Conservation (phyloP, 1,284 basidiomycete genomes). For the Ustilago vetiveriae region DNA sequence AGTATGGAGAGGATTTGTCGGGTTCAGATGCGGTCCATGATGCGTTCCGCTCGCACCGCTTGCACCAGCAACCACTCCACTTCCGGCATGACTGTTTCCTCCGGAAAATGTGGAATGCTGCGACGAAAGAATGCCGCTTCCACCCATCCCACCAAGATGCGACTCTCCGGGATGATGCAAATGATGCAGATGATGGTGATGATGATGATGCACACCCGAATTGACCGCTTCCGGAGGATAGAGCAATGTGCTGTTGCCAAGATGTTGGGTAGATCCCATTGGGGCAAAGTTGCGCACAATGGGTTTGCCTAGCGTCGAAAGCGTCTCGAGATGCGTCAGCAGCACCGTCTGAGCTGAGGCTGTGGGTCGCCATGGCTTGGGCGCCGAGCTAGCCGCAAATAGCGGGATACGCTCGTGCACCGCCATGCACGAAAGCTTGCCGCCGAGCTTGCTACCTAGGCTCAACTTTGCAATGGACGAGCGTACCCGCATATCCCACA, state of each 20-base stretch:
- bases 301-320: slow-evolving; percentile 31
- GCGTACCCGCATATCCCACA: slow-evolving; percentile 88
- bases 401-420: slow-evolving; percentile 86
- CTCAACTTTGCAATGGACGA: slow-evolving; percentile 77
- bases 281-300: slow-evolving; percentile 42
- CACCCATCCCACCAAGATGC: slow-evolving; percentile 1
- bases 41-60: background rate
- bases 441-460: slow-evolving; percentile 68
- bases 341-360: slow-evolving; percentile 41
- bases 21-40: slow-evolving; percentile 22
- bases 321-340: slow-evolving; percentile 48
- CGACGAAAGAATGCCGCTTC: slow-evolving; percentile 4
- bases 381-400: slow-evolving; percentile 73
- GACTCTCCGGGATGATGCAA: slow-evolving; percentile 12
- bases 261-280: slow-evolving; percentile 28
- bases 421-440: slow-evolving; percentile 79
- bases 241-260: slow-evolving; percentile 34
- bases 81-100: background rate
- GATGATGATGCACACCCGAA: slow-evolving; percentile 28
- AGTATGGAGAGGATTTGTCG: slow-evolving; percentile 27
- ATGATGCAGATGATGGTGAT: slow-evolving; percentile 25
- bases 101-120: background rate
- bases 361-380: slow-evolving; percentile 35
- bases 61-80: background rate
- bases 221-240: slow-evolving; percentile 31